phyloP scores from a whole-genome alignment of 2,329 filamentous ascomycete species.

The Nothophaeocryptopus gaeumannii region DNA sequence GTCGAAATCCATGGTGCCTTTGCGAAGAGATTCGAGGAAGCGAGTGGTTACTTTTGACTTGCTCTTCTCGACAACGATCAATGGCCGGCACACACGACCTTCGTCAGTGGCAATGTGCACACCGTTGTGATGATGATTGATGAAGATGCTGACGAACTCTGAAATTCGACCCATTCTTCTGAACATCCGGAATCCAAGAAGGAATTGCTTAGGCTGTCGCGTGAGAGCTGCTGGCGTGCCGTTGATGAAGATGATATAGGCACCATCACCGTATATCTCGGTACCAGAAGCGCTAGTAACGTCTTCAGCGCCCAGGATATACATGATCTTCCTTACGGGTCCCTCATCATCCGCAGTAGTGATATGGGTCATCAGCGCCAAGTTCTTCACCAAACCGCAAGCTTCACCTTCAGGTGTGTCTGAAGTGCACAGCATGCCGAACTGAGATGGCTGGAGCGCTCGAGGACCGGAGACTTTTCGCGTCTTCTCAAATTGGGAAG shows the following conservation, averaged over 20 bases:
- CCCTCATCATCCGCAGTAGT: conserved; percentile 94
- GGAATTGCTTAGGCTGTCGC: conserved; percentile 78
- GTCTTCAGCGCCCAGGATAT: conserved; percentile 79
- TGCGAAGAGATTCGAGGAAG: conserved; percentile 77
- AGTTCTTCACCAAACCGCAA: conserved; percentile 94
- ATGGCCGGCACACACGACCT: conserved; percentile 89
- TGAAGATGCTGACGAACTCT: conserved; percentile 68
- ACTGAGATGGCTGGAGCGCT: conserved; percentile 94
- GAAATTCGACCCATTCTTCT: conserved; percentile 88
- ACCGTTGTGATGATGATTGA: conserved; percentile 24
- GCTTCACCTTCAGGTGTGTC: conserved; percentile 98
- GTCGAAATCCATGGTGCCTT: conserved; percentile 84
- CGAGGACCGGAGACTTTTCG: conserved; percentile 93
- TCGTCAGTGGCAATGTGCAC: conserved; percentile 78
- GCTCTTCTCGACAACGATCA: conserved; percentile 90
- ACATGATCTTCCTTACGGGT: conserved; percentile 81
- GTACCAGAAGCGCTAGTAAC: conserved; percentile 77
- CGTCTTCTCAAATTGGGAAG: conserved; percentile 98
- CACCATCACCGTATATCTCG: conserved; percentile 79
- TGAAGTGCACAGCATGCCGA: conserved; percentile 95
- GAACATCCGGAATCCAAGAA: conserved; percentile 79
- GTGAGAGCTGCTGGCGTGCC: conserved; percentile 90
- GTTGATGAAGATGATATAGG: conserved; percentile 91
- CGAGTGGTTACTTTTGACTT: conserved; percentile 74
- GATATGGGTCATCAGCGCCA: conserved; percentile 98